These are phyloP conservation scores for Nakaseomyces nivariensis DNA, from an alignment of 1,139 yeast genomes.

Conservation along the genomic window DNA sequence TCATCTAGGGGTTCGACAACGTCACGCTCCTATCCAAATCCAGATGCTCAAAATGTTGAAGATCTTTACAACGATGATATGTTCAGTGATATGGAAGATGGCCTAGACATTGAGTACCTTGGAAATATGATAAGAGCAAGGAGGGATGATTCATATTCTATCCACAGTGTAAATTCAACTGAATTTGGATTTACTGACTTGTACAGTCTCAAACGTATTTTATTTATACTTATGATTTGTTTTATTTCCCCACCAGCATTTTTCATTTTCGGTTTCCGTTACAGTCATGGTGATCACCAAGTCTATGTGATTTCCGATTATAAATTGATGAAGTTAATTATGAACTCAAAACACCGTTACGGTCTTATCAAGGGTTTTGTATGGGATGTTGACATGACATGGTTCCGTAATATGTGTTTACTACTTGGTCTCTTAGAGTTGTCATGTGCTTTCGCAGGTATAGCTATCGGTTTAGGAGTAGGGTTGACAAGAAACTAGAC, in stretches of 20 bases:
- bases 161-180: constrained; percentile 15
- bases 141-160: constrained; percentile 10
- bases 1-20: neutral
- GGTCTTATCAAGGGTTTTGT: constrained; percentile 18
- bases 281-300: constrained; percentile 5
- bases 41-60: neutral
- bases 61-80: neutral
- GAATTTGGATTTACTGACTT: constrained; percentile 10
- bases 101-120: neutral
- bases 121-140: neutral
- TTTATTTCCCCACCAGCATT: constrained; percentile 18
- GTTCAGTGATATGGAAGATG: neutral
- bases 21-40: neutral
- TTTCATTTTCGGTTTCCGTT: constrained; percentile 18
- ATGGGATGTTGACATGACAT: constrained; percentile 20
- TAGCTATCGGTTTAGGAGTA: constrained; percentile 31
- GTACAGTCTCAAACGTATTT: constrained; percentile 15
- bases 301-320: constrained; percentile 11
- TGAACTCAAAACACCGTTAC: constrained; percentile 16
- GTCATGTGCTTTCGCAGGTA: constrained; percentile 20
- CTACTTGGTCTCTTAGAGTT: constrained; percentile 15
- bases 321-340: constrained; percentile 15
- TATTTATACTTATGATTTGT: constrained; percentile 11
- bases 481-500: constrained; percentile 20
- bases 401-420: constrained; percentile 18